Conservation (phyloP, 768 basidiomycete species). For the Pilatotrama ljubarskyi region DNA sequence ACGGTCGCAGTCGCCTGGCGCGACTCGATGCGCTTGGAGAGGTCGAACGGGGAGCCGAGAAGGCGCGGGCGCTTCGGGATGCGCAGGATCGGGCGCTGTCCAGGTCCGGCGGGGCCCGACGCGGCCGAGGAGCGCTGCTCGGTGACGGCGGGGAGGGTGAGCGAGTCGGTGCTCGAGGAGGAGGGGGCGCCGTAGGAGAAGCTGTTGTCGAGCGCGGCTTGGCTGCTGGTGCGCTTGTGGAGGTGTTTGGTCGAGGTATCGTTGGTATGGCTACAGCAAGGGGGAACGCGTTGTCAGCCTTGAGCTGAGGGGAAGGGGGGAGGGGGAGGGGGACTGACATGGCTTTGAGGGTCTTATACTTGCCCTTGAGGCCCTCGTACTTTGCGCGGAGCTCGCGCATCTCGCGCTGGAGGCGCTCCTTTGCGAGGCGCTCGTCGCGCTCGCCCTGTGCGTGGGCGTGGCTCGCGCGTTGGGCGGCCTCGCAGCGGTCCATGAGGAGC, state of each 20-base stretch:
- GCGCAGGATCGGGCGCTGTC: slow-evolving; percentile 15
- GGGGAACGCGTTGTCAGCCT: too few species aligned
- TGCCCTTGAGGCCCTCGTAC: slow-evolving; percentile 21
- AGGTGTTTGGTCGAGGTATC: not conserved
- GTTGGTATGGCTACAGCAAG: slow-evolving; percentile 8
- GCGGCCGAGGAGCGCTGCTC: not conserved
- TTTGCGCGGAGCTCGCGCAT: slow-evolving; percentile 21
- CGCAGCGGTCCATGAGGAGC: slow-evolving; percentile 44
- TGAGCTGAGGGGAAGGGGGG: too few species aligned
- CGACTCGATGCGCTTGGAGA: slow-evolving; percentile 14
- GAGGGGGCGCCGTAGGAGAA: slow-evolving; percentile 2
- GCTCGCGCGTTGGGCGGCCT: slow-evolving; percentile 39
- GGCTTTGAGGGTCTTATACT: slow-evolving; percentile 23
- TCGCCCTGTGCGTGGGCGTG: slow-evolving; percentile 36
- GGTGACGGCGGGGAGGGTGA: not conserved
- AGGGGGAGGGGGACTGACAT: slow-evolving; percentile 7
- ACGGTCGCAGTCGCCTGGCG: not conserved
- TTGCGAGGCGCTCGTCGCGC: slow-evolving; percentile 25
- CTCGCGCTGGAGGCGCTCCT: slow-evolving; percentile 22
- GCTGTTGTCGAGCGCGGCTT: slow-evolving; percentile 22
- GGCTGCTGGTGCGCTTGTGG: slow-evolving; percentile 25
- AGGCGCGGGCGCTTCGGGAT: slow-evolving; percentile 25
- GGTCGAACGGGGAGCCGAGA: slow-evolving; percentile 26
- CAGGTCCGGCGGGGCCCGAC: not conserved
- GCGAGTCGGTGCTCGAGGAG: slow-evolving; percentile 7